Evolutionary conservation across 2,329 filamentous ascomycete genomes (phyloP), one percentile per base, ranked within the genome.

Genomic region (Hypoxylon sp.): DNA sequence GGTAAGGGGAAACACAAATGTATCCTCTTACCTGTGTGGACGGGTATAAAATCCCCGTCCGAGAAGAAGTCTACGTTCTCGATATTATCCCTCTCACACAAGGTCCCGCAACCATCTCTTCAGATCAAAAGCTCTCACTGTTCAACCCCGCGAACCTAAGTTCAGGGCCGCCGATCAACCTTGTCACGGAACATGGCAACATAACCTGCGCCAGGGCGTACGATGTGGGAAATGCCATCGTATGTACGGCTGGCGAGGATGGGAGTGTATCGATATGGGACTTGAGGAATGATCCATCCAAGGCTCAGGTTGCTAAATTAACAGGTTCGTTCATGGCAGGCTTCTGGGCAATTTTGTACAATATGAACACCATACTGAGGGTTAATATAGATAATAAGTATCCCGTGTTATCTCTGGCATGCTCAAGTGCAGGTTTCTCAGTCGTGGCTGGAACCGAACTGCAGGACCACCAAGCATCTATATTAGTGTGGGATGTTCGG

Each of bases 381-480:
- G 47, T 37, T 64, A 42, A 57, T 60, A 51, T 71, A 85, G 84
- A 82, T n/a, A 82, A 79, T 58, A 73, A 80, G 42, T 81, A 80
- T 10, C 79, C 89, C 10, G 84, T 95, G 15, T 82, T 91, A 11
- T 90, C 92, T 13, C 81, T 95, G 52, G 90, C 91, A 1, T 88
- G 89, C 70, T 87, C 85, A 52, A 79, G 83, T 8, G 75, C 80
- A 10, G 85, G 85, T 13, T 87, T 89, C 72, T 84, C 88, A 2
- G 81, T 95, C 17, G 92, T 90, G 21, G 88, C 89, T 6, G 93
- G 93, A 32, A 93, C 92, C 0, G 93, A 95, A 75, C 83, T 92
- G 39, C 86, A 88, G 44, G 87, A 90, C 72, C 85, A 89, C 77
- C 84, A 87, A 63, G 87, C 89, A 15, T 87, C 86, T 5, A 87